Evolutionary conservation across 768 basidiomycete species (phyloP).

Genomic region (Pleurotus citrinopileatus): DNA sequence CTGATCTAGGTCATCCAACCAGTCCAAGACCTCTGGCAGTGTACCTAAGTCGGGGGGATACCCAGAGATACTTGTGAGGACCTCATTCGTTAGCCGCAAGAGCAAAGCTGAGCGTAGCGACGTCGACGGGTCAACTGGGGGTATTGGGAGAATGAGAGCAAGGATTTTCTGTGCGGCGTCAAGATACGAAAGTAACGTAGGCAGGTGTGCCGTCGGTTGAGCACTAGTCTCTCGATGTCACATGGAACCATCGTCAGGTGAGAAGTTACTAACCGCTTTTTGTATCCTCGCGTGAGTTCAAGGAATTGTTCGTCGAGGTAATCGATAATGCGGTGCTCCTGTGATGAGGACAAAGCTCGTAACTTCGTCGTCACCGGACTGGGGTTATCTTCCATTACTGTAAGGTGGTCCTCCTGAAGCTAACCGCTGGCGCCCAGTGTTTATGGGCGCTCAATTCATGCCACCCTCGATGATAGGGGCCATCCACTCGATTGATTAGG

Average conservation of each 20-base stretch:
- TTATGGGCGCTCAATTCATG: too few species aligned
- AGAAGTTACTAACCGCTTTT: constrained; percentile 59
- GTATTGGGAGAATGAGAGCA: constrained; percentile 67
- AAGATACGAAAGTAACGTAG: constrained; percentile 60
- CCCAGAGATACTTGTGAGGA: constrained; percentile 56
- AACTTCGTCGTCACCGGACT: not conserved
- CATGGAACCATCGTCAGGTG: constrained; percentile 8
- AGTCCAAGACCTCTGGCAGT: constrained; percentile 57
- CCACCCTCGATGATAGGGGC: too few species aligned
- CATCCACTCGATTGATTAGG: too few species aligned
- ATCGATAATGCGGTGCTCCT: constrained; percentile 63
- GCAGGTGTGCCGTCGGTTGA: constrained; percentile 47
- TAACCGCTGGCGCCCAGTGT: too few species aligned
- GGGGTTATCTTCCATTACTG: not conserved
- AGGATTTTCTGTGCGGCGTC: constrained; percentile 54
- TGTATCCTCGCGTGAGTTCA: constrained; percentile 64
- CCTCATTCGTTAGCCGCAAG: constrained; percentile 71
- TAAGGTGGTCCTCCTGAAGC: not conserved
- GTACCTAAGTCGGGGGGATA: constrained; percentile 46
- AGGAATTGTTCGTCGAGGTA: constrained; percentile 67
- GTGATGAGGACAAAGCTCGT: constrained; percentile 43
- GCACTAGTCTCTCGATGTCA: constrained; percentile 30
- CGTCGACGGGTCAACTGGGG: constrained; percentile 69
- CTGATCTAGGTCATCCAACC: constrained; percentile 70
- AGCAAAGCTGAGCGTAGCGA: constrained; percentile 63